Base-by-base conservation (phyloP, 2,329 filamentous ascomycete genomes). In the Talaromyces sp. region DNA sequence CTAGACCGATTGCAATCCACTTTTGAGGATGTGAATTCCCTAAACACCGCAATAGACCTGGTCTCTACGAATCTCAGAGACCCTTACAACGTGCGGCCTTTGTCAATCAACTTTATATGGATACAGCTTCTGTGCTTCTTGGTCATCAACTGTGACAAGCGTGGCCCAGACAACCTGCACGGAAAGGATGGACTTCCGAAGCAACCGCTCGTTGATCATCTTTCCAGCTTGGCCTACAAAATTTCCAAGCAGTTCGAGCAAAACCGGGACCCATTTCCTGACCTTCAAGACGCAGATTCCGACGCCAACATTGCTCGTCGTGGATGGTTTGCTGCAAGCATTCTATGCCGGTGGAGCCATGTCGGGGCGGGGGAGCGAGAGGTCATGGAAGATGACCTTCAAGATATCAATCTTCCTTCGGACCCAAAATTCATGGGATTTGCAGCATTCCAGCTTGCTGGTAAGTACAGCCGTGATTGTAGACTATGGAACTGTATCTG, bases 101-200 rank as follows among this genome's bases (percentile, higher is more conserved):
- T 69, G 3, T 66, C 73, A 1, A 68, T 71, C 38, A 78, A 78
- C 60, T 58, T 78, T 27, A 66, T 78, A 24, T 75, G 73, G 67
- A 68, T 78, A n/a, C 76, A 78, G 62, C 72, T 71, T 32, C 66
- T 77, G 55, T 67, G 75, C 9, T 65, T 79, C 21, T 73, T 79
- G 71, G 71, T 77, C 19, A 69, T 79, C 11, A 77, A 79, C 50
- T 75, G 74, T 59, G 76, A 78, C 53, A 67, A 70, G 10, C 75
- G 75, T 46, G 74, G 74, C 2, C 75, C 76, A 1, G 75, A 78
- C 41, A 78, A 78, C 55, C 67, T 78, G 24, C 69, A 73, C 26
- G 65, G 73, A 43, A 76, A 77, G 63, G 71, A 77, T 59, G 75
- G 74, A n/a, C 63, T 75, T 14, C 71, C 75, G 1, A 78, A 78